Conservation (phyloP, 495 filamentous ascomycete genomes). For the Annulohypoxylon nitens region DNA sequence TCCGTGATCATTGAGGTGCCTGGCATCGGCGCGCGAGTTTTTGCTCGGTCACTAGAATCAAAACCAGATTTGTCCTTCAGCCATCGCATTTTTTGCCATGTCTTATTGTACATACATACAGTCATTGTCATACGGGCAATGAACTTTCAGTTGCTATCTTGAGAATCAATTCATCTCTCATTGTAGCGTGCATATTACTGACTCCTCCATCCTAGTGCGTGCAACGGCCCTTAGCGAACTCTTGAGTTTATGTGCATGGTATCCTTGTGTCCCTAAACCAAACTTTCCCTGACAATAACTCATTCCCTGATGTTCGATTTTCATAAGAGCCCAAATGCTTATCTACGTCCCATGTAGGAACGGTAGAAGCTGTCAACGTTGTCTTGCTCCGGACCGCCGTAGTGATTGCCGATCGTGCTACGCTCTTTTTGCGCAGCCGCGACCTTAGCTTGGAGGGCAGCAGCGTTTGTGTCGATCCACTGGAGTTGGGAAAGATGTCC, state of each 20-base stretch:
- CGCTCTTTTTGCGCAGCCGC: slow-evolving; percentile 79
- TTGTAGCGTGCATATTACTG: slow-evolving; percentile 31
- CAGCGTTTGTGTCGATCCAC: slow-evolving; percentile 87
- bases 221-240: slow-evolving; percentile 26
- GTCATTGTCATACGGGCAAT: slow-evolving; percentile 25
- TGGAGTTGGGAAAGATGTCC: slow-evolving; percentile 89
- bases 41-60: slow-evolving; percentile 31
- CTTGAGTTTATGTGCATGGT: slow-evolving; percentile 39
- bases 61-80: slow-evolving; percentile 33
- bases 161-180: slow-evolving; percentile 42
- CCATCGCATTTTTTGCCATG: slow-evolving; percentile 41
- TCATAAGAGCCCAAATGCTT: slow-evolving; percentile 20
- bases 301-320: slow-evolving; percentile 14
- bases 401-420: slow-evolving; percentile 72
- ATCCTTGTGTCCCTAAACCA: slow-evolving; percentile 34
- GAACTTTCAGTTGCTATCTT: slow-evolving; percentile 39
- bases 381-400: slow-evolving; percentile 70
- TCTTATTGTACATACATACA: slow-evolving; percentile 52
- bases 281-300: slow-evolving; percentile 12
- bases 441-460: slow-evolving; percentile 84
- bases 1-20: slow-evolving; percentile 16
- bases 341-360: slow-evolving; percentile 77
- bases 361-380: slow-evolving; percentile 86
- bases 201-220: slow-evolving; percentile 28
- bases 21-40: slow-evolving; percentile 34